A percentile compares a stretch with the other conserved stretches of the same genome.
These are phyloP conservation scores for Fragaria nilgerrensis DNA, from an alignment of 306 rosid genomes.

Conservation along the genomic window DNA sequence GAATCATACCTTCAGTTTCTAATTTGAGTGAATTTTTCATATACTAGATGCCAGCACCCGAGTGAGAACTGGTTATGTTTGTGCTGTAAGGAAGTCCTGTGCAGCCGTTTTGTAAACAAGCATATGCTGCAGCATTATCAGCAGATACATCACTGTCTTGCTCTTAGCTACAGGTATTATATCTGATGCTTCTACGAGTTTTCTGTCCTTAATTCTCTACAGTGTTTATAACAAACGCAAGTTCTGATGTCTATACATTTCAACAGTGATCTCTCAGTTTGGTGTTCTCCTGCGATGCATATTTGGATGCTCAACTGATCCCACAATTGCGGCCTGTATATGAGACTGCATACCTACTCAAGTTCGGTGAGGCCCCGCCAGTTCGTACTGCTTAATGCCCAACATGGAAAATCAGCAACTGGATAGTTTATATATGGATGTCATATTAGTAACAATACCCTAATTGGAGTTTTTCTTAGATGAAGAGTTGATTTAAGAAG, in stretches of 20 bases:
- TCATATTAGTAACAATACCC: not conserved
- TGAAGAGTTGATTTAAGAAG: not conserved
- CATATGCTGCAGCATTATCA: slow-evolving; percentile 76
- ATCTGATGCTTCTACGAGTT: not conserved
- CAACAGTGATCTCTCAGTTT: slow-evolving; percentile 72
- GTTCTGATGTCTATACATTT: not conserved
- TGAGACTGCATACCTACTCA: slow-evolving; percentile 57
- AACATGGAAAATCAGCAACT: not conserved
- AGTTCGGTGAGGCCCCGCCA: slow-evolving; percentile 65
- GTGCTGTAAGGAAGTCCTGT: slow-evolving; percentile 66
- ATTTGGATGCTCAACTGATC: slow-evolving; percentile 76
- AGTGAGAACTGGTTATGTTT: slow-evolving; percentile 81
- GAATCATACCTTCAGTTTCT: not conserved
- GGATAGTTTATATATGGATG: not conserved
- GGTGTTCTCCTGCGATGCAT: slow-evolving; percentile 92
- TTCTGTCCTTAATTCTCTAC: not conserved
- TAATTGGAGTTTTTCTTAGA: not conserved
- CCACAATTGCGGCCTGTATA: slow-evolving; percentile 55
- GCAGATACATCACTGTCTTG: slow-evolving; percentile 44
- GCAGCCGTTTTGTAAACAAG: slow-evolving; percentile 85
- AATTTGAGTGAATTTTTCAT: not conserved
- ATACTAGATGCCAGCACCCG: slow-evolving; percentile 63
- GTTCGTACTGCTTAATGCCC: slow-evolving; percentile 20
- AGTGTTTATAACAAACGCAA: not conserved
- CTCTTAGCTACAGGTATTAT: slow-evolving; percentile 74